Evolutionary conservation across 2,329 filamentous ascomycete species (phyloP).

Genomic region (Pyrenophora graminea): DNA sequence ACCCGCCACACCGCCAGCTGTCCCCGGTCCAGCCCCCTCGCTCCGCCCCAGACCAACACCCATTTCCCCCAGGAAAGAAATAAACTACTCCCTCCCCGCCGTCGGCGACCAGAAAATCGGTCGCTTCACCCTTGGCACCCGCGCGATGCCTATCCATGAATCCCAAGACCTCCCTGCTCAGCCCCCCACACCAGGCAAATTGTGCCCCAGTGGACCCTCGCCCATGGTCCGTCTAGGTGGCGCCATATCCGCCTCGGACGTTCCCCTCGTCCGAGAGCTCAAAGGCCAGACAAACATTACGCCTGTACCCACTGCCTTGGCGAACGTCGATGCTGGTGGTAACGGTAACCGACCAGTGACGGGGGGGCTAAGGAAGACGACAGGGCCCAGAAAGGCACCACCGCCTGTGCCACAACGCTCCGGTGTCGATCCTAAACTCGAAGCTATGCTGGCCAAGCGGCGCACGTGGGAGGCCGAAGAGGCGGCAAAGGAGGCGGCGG

Average conservation of each 20-base stretch:
- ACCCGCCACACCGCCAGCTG: conserved; percentile 10
- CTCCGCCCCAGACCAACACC: conserved; percentile 15
- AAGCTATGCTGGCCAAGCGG: conserved; percentile 17
- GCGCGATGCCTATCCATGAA: conserved; percentile 27
- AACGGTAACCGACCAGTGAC: not conserved
- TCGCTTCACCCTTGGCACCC: conserved; percentile 26
- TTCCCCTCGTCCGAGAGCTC: conserved; percentile 13
- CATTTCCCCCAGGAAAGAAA: conserved; percentile 5
- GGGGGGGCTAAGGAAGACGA: conserved; percentile 3
- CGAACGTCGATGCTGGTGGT: no score
- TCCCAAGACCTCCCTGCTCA: conserved; percentile 25
- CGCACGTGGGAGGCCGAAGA: conserved; percentile 14
- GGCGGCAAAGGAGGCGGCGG: not conserved
- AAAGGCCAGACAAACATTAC: conserved; percentile 5
- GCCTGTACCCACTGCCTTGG: conserved; percentile 3
- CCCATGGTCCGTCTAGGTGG: conserved; percentile 24
- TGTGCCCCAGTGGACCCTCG: conserved; percentile 11
- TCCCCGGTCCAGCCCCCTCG: conserved; percentile 2
- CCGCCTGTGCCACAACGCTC: conserved; percentile 7
- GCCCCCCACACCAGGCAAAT: conserved; percentile 5
- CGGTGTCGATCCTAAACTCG: conserved; percentile 10
- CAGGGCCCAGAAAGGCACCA: not conserved
- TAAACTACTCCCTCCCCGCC: conserved; percentile 23
- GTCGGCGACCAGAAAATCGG: conserved; percentile 25
- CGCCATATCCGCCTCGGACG: conserved; percentile 6